A percentile compares a stretch with the other conserved stretches of the same genome.
Conservation (phyloP, 352 stramenopile species). For the Pelagophyceae sp. region DNA sequence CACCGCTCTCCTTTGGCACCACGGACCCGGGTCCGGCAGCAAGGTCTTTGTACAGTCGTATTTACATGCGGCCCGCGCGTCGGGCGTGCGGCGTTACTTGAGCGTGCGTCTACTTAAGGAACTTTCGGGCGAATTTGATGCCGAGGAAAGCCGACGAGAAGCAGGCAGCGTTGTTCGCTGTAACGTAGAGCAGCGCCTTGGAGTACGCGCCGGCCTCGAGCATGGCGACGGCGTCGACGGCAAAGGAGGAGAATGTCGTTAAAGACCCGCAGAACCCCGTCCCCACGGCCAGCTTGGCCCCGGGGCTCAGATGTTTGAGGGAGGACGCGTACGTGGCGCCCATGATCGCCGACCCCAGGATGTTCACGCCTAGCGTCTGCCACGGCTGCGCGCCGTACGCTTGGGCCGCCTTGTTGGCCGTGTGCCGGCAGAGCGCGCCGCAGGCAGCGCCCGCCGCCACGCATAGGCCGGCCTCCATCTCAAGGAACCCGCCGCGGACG, state of each 20-base stretch:
- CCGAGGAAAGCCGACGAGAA: no score
- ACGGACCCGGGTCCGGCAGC: no score
- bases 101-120: no score
- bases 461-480: not conserved
- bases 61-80: no score
- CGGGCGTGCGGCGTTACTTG: no score
- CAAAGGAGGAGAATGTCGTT: constrained; percentile 53
- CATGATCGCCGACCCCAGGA: constrained; percentile 45
- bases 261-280: constrained; percentile 50
- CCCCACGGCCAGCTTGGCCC: constrained; percentile 40
- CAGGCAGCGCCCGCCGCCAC: not conserved
- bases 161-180: constrained; percentile 45
- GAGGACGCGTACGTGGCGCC: constrained; percentile 32
- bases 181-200: constrained; percentile 40
- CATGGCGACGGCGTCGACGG: constrained; percentile 44
- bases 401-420: no score
- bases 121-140: no score
- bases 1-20: no score
- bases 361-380: constrained; percentile 52
- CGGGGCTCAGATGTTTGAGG: constrained; percentile 18
- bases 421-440: not conserved
- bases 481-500: not conserved
- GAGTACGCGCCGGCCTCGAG: constrained; percentile 36
- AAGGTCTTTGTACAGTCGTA: no score
- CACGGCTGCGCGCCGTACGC: constrained; percentile 14